Base-by-base conservation (phyloP, 176 grass and related monocot species). In the Typha latifolia region DNA sequence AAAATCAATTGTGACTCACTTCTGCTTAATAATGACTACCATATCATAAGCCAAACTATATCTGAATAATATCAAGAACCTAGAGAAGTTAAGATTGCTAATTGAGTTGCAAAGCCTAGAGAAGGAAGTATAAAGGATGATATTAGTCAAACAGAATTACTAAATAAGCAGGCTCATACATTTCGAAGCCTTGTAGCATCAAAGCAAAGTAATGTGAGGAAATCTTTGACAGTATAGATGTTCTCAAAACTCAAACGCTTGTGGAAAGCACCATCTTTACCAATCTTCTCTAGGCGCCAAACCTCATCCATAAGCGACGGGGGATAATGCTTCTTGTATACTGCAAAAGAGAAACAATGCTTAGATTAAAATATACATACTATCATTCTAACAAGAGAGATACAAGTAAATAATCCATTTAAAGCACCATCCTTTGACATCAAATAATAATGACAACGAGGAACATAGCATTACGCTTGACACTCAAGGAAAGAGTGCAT, bases 271-370 rank as follows among this genome's bases (percentile, higher is more conserved):
- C 94, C 89, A 16, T 93, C 89, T 80, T 99, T 99, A 66, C 94
- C 94, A 48, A 99, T 99, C 74, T 99, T 99, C 73, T 99, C 89
- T 62, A 99, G 73, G 19, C 94, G 85, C 94, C 94, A 99, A 3
- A 99, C 86, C 50, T 93, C 94, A 78, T 99, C 94, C 49, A 76
- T 56, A 68, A 93, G 89, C 59, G 78, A 78, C 29, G 94, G 94
- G 51, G 94, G 94, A 53, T 99, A 68, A 71, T 99, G 94, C 61
- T 99, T 99, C 86, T 93, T 99, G 79, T 99, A 99, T 78, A 99
- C 94, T 99, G 83, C 52, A 67, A 14, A 53, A 43, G 13, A 32
- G 53, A 13, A 69, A 49, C 3, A 74, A 67, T 3, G 53, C 6
- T 59, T 16, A 59, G 53, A 59, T 21, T 4, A n/a, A 22, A 59